Evolutionary conservation across 1,139 yeast genomes (phyloP).

Genomic region (Pichia sorboxylosa): DNA sequence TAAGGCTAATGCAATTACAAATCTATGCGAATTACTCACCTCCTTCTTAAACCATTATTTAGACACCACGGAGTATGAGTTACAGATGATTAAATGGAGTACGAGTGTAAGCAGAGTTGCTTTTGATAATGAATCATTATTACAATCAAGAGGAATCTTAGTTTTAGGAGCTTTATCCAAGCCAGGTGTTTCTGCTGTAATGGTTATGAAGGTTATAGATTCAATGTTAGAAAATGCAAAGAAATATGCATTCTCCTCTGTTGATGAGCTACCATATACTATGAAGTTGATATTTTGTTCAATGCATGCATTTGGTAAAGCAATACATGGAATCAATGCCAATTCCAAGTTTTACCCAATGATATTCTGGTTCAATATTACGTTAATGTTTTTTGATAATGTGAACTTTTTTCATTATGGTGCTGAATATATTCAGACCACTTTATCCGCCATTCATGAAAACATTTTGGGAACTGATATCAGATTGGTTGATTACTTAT

Average conservation of each 20-base stretch:
- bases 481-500: slow-evolving; percentile 21
- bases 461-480: slow-evolving; percentile 12
- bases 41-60: slow-evolving; percentile 46
- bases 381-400: slow-evolving; percentile 28
- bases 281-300: slow-evolving; percentile 22
- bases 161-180: slow-evolving; percentile 62
- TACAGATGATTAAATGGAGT: slow-evolving; percentile 64
- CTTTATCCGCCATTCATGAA: slow-evolving; percentile 22
- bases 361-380: slow-evolving; percentile 56
- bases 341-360: slow-evolving; percentile 43
- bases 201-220: slow-evolving; percentile 29
- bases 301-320: slow-evolving; percentile 43
- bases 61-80: slow-evolving; percentile 32
- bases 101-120: slow-evolving; percentile 57
- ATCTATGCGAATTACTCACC: slow-evolving; percentile 50
- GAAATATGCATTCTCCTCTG: slow-evolving; percentile 11
- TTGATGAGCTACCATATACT: slow-evolving; percentile 1
- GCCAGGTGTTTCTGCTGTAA: slow-evolving; percentile 49
- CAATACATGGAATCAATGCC: slow-evolving; percentile 51
- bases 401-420: slow-evolving; percentile 47
- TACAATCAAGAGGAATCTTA: slow-evolving; percentile 64
- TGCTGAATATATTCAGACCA: slow-evolving; percentile 29
- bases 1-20: slow-evolving; percentile 47
- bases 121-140: slow-evolving; percentile 44
- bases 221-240: slow-evolving; percentile 3